A percentile compares a stretch with the other conserved stretches of the same genome.
Evolutionary conservation across 2,329 filamentous ascomycete species (phyloP).

Genomic region (Ophiostoma sp.): DNA sequence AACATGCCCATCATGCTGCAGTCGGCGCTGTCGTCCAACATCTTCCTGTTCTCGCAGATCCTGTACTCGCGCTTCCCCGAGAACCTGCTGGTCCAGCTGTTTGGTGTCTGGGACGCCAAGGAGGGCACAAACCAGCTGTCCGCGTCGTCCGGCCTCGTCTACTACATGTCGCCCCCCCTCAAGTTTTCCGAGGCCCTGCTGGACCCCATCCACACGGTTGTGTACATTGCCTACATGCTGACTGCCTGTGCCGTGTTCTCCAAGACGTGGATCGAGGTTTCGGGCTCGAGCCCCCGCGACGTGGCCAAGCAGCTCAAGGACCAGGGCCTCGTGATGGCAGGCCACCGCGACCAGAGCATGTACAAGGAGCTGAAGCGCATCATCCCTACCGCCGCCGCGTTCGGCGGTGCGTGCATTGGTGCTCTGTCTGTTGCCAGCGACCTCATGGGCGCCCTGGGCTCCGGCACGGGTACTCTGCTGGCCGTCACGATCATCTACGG

Average conservation of each 20-base stretch:
- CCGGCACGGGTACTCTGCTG: slow-evolving; percentile 93
- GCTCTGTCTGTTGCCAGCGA: slow-evolving; percentile 93
- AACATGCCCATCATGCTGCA: slow-evolving; percentile 99
- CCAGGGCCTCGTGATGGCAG: slow-evolving; percentile 98
- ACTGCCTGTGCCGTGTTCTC: slow-evolving; percentile 91
- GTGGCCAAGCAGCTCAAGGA: slow-evolving; percentile 99
- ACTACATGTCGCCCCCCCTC: slow-evolving; percentile 98
- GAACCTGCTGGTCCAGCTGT: slow-evolving; percentile 94
- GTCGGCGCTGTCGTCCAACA: slow-evolving; percentile 95
- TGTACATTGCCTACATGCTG: slow-evolving; percentile 98
- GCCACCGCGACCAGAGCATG: slow-evolving; percentile 99
- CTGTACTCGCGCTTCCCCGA: slow-evolving; percentile 98
- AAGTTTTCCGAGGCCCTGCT: slow-evolving; percentile 96
- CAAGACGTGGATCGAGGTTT: slow-evolving; percentile 99
- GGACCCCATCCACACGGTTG: slow-evolving; percentile 91
- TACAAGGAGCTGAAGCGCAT: slow-evolving; percentile 99
- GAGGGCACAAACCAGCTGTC: slow-evolving; percentile 95
- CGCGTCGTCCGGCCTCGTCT: slow-evolving; percentile 86
- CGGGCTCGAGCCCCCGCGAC: slow-evolving; percentile 92
- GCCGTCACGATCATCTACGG: slow-evolving; percentile 99
- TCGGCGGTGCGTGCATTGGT: slow-evolving; percentile 98
- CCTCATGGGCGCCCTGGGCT: slow-evolving; percentile 90
- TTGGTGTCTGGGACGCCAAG: slow-evolving; percentile 97
- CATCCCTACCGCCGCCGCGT: slow-evolving; percentile 95
- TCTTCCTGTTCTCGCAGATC: slow-evolving; percentile 99